Base-by-base conservation (phyloP, 164 flowering plant species). In the Macadamia tetraphylla region DNA sequence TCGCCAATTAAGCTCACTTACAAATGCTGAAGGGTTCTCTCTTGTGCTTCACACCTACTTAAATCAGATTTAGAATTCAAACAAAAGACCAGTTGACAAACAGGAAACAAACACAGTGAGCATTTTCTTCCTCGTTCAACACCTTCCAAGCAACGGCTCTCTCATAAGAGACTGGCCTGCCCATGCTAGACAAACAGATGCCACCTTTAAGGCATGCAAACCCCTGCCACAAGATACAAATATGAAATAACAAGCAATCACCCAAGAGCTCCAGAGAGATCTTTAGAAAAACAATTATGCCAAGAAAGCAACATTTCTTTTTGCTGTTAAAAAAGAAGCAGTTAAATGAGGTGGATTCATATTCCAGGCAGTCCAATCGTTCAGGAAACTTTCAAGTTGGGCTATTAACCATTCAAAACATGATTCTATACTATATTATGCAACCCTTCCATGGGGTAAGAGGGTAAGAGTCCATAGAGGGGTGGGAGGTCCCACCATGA, bases 101-200 rank as follows among this genome's bases (percentile, higher is more conserved):
- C 90, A 87, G 80, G 67, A 94, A 90, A 76, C 94, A 91, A 63
- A 94, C 80, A 84, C 99, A 94, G 66, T 94, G 97, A n/a, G 91
- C 85, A 51, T 69, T 81, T 12, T 94, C 97, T 52, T 89, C 97
- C 64, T 90, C 94, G 53, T 90, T 87, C 78, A 90, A 48, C 51
- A 94, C 97, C 77, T 94, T 94, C 99, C 99, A 94, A 32, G 95
- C 99, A 63, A 94, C 94, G 0, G 96, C 99, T 67, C 91, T 83
- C 76, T 94, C 97, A 31, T 87, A 92, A 0, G 99, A 90, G 13
- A 94, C 83, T 1, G 97, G 94, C 70, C 99, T 83, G 9, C 99
- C 94, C 99, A 94, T 94, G 97, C 97, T 94, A 29, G 99, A 94
- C 53, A 87, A 62, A 56, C 99, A 94, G n/a, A 94, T 81, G 0